Percentiles rank a stretch among this genome's conserved stretches.
Conservation (phyloP, 2,329 filamentous ascomycete genomes). For the Cryoendolithus antarcticus region DNA sequence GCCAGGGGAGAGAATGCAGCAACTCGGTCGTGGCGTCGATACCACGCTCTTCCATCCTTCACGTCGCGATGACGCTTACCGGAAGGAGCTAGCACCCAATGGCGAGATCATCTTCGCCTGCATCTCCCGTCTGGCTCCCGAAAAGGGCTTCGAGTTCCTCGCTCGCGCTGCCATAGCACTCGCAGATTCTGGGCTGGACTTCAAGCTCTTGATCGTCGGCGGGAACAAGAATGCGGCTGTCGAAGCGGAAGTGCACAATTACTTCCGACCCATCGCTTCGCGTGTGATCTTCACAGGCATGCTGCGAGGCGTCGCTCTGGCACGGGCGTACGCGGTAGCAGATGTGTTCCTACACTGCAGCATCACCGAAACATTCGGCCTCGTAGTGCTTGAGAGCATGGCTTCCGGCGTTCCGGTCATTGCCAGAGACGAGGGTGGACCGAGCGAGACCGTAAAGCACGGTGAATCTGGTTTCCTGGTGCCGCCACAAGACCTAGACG, state of each 20-base stretch:
- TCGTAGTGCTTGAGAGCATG: conserved; percentile 61
- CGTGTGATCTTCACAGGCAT: conserved; percentile 57
- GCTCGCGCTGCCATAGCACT: conserved; percentile 43
- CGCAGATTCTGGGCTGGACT: conserved; percentile 43
- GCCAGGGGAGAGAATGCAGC: conserved; percentile 43
- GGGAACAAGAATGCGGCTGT: conserved; percentile 54
- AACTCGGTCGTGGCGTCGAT: conserved; percentile 54
- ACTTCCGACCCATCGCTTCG: conserved; percentile 44
- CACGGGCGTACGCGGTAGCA: conserved; percentile 54
- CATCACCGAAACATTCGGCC: conserved; percentile 58
- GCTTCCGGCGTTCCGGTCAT: conserved; percentile 57
- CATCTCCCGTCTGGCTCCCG: conserved; percentile 54
- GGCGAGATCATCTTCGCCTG: conserved; percentile 54
- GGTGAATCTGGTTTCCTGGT: conserved; percentile 50
- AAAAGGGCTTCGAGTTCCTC: conserved; percentile 60
- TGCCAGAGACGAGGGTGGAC: conserved; percentile 56
- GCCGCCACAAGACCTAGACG: conserved; percentile 45
- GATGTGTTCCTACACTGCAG: conserved; percentile 63
- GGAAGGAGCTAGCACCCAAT: conserved; percentile 44
- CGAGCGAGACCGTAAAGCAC: conserved; percentile 53
- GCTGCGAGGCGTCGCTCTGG: conserved; percentile 47
- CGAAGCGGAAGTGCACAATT: conserved; percentile 47
- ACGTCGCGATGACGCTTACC: conserved; percentile 39
- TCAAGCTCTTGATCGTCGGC: conserved; percentile 55
- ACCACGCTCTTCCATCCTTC: conserved; percentile 48